These are phyloP conservation scores for Paramecium primaurelia DNA, from an alignment of 73 alveolate genomes.

Conservation along the genomic window DNA sequence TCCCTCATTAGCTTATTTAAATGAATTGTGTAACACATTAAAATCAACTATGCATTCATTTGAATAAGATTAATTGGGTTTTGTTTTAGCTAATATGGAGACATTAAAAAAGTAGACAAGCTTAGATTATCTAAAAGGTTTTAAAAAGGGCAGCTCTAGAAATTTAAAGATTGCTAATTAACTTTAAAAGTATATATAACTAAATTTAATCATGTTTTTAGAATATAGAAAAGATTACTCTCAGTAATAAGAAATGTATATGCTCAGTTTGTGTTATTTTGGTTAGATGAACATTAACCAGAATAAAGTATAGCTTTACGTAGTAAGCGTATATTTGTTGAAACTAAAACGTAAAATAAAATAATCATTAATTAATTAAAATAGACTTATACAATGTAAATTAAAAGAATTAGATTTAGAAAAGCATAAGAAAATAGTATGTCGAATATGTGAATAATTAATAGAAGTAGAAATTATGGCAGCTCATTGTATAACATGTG, in stretches of 20 bases:
- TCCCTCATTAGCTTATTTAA: not conserved
- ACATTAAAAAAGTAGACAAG: not conserved
- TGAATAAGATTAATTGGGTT: not conserved
- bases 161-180: not conserved
- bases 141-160: constrained; percentile 40
- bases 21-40: not conserved
- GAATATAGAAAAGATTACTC: constrained; percentile 19
- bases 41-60: not conserved
- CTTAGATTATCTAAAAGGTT: not conserved
- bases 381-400: not conserved
- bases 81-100: not conserved
- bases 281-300: constrained; percentile 6
- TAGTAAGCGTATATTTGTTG: not conserved
- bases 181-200: not conserved
- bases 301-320: not conserved
- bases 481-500: constrained; percentile 31
- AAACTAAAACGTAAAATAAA: not conserved
- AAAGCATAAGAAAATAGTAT: not conserved
- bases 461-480: constrained; percentile 36
- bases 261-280: not conserved
- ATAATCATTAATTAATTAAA: not conserved
- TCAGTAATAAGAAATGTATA: not conserved
- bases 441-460: constrained; percentile 25
- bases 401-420: not conserved
- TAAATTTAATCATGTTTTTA: not conserved